Percentiles rank a stretch among this genome's conserved stretches.
Evolutionary conservation across 495 filamentous ascomycete species (phyloP).

Genomic region (Aspergillus mulundensis): DNA sequence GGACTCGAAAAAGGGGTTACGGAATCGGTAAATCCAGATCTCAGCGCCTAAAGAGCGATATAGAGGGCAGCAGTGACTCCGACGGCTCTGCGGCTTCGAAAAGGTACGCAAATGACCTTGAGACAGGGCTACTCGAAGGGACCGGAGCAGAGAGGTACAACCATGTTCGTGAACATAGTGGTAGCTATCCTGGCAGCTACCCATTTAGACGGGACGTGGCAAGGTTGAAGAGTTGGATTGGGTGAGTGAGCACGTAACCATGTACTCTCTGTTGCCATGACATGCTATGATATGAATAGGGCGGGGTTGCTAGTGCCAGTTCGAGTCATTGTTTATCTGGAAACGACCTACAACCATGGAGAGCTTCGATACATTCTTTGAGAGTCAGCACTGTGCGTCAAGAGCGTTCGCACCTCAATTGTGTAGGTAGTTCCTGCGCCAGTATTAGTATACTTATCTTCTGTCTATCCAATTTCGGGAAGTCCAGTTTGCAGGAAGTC

Average conservation of each 20-base stretch:
- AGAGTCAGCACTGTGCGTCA: neutral
- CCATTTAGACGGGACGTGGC: conserved; percentile 14
- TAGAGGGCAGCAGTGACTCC: neutral
- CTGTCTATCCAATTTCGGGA: neutral
- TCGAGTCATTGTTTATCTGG: neutral
- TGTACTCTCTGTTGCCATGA: neutral
- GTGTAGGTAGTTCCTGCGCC: neutral
- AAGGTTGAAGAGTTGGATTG: conserved; percentile 20
- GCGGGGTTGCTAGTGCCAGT: neutral
- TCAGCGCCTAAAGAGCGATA: conserved; percentile 10
- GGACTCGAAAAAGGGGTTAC: conserved; percentile 18
- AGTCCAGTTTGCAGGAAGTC: neutral
- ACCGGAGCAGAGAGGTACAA: conserved; percentile 8
- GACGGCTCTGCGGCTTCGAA: conserved; percentile 5
- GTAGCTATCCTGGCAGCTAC: conserved; percentile 11
- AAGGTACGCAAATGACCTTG: conserved; percentile 15
- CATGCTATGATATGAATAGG: neutral
- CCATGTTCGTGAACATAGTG: conserved; percentile 10
- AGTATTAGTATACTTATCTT: neutral
- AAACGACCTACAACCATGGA: neutral
- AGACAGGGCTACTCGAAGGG: conserved; percentile 12
- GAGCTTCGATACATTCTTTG: neutral
- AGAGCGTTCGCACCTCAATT: neutral
- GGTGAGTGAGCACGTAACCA: conserved; percentile 3
- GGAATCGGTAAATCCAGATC: conserved; percentile 18